Evolutionary conservation across 2,329 filamentous ascomycete genomes (phyloP).

Genomic region (Chaetomium strumarium): DNA sequence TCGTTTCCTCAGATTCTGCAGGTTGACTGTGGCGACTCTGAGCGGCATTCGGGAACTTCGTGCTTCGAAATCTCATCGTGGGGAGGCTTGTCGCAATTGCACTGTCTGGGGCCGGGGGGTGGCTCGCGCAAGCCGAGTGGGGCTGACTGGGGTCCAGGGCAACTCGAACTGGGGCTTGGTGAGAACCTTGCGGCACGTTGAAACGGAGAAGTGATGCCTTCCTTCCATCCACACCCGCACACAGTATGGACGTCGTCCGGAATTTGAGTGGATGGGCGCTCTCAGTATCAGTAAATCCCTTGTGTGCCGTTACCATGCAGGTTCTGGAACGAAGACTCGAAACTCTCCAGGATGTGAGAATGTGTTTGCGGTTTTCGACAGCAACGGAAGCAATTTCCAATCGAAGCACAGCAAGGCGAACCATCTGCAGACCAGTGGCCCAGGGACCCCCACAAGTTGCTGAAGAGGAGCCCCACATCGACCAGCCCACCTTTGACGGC

Average conservation of each 20-base stretch:
- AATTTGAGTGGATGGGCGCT: too few species aligned
- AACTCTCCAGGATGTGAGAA: too few species aligned
- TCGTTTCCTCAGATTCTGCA: not conserved
- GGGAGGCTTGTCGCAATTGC: not conserved
- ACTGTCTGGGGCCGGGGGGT: not conserved
- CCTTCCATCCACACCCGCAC: too few species aligned
- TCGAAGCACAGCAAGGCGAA: not conserved
- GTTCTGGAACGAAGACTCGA: too few species aligned
- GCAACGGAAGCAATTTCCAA: too few species aligned
- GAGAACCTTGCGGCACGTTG: too few species aligned
- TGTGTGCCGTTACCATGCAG: too few species aligned
- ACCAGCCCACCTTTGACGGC: not conserved
- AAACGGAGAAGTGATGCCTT: too few species aligned
- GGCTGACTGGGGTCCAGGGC: not conserved
- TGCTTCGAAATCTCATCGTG: not conserved
- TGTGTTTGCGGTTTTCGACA: too few species aligned
- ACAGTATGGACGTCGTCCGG: too few species aligned
- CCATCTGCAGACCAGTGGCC: not conserved
- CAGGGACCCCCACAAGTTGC: not conserved
- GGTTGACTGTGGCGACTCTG: not conserved
- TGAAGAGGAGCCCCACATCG: not conserved
- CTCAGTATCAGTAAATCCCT: too few species aligned
- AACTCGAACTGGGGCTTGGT: not conserved
- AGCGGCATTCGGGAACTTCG: not conserved
- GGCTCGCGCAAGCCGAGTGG: not conserved